Conservation (phyloP, 768 basidiomycete genomes). For the Serendipita indica region DNA sequence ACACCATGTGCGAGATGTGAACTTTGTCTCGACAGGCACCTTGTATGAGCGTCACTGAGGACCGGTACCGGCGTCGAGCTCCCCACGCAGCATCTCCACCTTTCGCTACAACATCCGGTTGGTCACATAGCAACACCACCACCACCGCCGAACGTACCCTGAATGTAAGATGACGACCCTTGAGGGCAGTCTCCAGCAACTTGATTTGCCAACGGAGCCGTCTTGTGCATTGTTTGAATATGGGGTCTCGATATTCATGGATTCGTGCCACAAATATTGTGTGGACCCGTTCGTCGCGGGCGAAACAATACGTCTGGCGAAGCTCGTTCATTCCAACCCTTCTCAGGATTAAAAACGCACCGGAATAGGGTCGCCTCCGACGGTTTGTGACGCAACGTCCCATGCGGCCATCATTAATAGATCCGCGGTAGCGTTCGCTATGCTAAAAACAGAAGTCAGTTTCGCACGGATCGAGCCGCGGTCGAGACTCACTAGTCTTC, state of each 20-base stretch:
- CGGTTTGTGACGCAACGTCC: slow-evolving; percentile 43
- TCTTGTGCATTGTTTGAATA: slow-evolving; percentile 30
- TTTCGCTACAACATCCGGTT: slow-evolving; percentile 32
- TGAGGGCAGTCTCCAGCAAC: slow-evolving; percentile 45
- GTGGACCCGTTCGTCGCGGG: slow-evolving; percentile 79
- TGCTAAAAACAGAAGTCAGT: slow-evolving; percentile 27
- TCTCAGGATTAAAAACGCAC: slow-evolving; percentile 29
- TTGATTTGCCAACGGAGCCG: slow-evolving; percentile 59
- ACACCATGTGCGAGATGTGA: slow-evolving; percentile 49
- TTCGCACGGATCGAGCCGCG: neutral
- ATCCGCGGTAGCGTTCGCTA: slow-evolving; percentile 83
- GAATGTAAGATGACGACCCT: slow-evolving; percentile 50
- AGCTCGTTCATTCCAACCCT: slow-evolving; percentile 8
- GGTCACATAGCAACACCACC: slow-evolving; percentile 8
- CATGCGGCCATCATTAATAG: slow-evolving; percentile 70
- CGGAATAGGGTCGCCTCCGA: slow-evolving; percentile 55
- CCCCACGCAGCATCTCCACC: slow-evolving; percentile 42
- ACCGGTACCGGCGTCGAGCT: slow-evolving; percentile 51
- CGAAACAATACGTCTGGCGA: slow-evolving; percentile 74
- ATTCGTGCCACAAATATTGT: slow-evolving; percentile 42
- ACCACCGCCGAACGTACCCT: slow-evolving; percentile 31
- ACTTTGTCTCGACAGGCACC: slow-evolving; percentile 56
- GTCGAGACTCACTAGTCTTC: slow-evolving; percentile 70
- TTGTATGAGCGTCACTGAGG: slow-evolving; percentile 44
- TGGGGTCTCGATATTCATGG: slow-evolving; percentile 26